Evolutionary conservation across 345 rosid genomes (phyloP), one percentile per base, ranked within the genome.

Genomic region (Citropsis articulata): DNA sequence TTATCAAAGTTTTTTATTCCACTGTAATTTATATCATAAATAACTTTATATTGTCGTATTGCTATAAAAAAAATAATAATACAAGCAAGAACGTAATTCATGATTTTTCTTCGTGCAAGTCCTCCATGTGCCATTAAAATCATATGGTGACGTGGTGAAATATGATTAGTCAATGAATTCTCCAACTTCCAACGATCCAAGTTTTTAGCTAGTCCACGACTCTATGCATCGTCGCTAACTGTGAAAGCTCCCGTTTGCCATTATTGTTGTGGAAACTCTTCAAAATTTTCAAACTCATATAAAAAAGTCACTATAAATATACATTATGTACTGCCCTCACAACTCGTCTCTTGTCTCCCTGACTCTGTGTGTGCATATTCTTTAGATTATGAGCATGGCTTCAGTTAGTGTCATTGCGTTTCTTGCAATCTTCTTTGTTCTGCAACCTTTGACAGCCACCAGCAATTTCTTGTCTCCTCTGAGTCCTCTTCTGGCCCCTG

Each of bases 401-500:
- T 65, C 62, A 60, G 53, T 31, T 55, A 4, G 38, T 68, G 18
- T 25, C 50, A 45, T 76, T 33, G 12, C 77, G 50, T 31, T 33
- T 73, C 50, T 81, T 33, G 56, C 72, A 9, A 36, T 73, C 71
- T 72, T 86, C 40, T 38, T 86, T 22, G 22, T 81, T 71, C 22
- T 78, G 61, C 83, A 70, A 3, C 72, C 82, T 31, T 50, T 75
- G 69, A 25, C 56, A n/a, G 68, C 82, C 24, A 9, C 75, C 13
- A 30, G 78, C 73, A 66, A 80, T 60, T 36, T 77, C 42, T 22
- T 83, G 57, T 45, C 85, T 59, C 83, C 84, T 18, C 59, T 86
- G 27, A 33, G 80, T 66, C 84, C 86, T 19, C 66, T 85, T 24
- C 40, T 79, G 8, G n/a, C 86, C 3, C 80, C 85, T 5, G 14